Conservation (phyloP, 1,284 basidiomycete species). For the Thecaphora thlaspeos region DNA sequence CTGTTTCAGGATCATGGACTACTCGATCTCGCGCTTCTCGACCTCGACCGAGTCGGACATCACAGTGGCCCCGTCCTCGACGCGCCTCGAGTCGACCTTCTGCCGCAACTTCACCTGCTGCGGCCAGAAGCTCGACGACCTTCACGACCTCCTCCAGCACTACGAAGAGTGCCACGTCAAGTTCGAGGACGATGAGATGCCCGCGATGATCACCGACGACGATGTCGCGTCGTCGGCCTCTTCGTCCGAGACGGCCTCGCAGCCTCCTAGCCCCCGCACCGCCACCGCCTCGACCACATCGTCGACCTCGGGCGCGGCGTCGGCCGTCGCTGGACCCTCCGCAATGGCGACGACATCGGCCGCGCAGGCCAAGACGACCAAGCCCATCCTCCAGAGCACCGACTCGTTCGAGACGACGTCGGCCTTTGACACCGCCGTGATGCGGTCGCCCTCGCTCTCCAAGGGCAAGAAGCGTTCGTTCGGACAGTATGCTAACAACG, state of each 20-base stretch:
- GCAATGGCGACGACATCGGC: constrained; percentile 5
- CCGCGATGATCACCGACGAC: constrained; percentile 48
- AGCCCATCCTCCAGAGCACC: neutral
- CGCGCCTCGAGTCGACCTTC: constrained; percentile 53
- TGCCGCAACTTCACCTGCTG: constrained; percentile 57
- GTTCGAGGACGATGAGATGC: constrained; percentile 55
- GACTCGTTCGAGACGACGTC: constrained; percentile 46
- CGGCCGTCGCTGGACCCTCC: neutral
- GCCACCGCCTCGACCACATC: constrained; percentile 28
- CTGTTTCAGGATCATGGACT: constrained; percentile 49
- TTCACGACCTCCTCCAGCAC: constrained; percentile 57
- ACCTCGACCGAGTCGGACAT: constrained; percentile 53
- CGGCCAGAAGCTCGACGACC: constrained; percentile 51
- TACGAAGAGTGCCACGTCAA: constrained; percentile 57
- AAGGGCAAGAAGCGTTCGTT: constrained; percentile 56
- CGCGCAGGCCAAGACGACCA: constrained; percentile 18
- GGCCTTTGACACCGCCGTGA: constrained; percentile 51
- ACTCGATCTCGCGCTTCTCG: constrained; percentile 50
- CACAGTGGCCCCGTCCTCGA: constrained; percentile 50
- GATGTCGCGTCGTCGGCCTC: constrained; percentile 43
- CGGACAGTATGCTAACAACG: constrained; percentile 41
- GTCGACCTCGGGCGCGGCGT: constrained; percentile 8
- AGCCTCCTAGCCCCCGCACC: constrained; percentile 45
- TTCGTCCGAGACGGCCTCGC: constrained; percentile 38
- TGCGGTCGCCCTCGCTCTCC: constrained; percentile 39